Evolutionary conservation across 192 early-diverging fungal genomes (phyloP), one percentile per base, ranked within the genome.

Genomic region (Rhizophagus prolifer): DNA sequence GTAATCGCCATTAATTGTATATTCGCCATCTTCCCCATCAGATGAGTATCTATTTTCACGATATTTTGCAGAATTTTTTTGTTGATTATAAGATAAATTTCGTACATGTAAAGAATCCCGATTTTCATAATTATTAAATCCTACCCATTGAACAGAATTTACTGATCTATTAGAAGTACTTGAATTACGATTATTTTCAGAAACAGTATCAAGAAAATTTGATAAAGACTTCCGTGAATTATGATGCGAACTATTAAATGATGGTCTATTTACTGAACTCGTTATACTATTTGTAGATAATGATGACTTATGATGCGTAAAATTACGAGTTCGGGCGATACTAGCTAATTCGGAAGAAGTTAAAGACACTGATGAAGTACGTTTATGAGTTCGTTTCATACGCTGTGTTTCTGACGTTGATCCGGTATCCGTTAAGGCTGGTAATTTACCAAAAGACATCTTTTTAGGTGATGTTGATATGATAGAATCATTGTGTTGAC

Each of bases 361-460:
- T 41, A 74, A 61, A 12, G 72, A 60, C 10, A 74, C 72, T 60
- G 72, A 74, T 9, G 72, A 74, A 23, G 72, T 60, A 25, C 72
- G 30, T 41, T 28, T 74, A 61, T 74, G 72, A 34, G 58, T n/a
- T 47, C 68, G 38, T 70, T 70, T 70, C 21, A 70, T 70, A 16
- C 44, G 38, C 13, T 50, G 44, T 47, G 44, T n/a, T 47, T 47
- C 38, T 23, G 68, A 47, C 13, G 31, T 21, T 38, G 65, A 13
- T 8, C 21, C 5, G 64, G 64, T 8, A 36, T 34, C 8, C 28
- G 23, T 8, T 19, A n/a, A 12, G 26, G 12, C 26, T 16, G 9
- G 9, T 66, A 34, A 66, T 66, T 34, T 66, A 36, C 14, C 34
- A 36, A 36, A 26, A 36, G 64, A 36, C 64, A 66, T 66, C 14